Evolutionary conservation across 2,329 filamentous ascomycete genomes (phyloP).

Genomic region (Exophiala sp.): DNA sequence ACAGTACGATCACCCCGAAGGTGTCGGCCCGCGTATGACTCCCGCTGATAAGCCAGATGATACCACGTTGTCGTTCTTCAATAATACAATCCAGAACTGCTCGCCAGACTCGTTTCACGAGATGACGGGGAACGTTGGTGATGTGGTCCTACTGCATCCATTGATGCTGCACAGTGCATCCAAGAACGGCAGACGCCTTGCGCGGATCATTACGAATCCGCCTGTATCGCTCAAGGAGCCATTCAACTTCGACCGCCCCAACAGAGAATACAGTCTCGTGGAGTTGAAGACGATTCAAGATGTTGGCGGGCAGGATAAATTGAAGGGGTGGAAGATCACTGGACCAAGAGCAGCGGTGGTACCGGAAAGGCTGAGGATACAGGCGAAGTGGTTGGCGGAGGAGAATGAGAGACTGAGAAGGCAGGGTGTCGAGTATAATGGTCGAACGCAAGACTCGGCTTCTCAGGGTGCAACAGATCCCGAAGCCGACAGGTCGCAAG

Average conservation of each 20-base stretch:
- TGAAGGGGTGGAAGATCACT: conserved; percentile 48
- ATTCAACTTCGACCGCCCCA: conserved; percentile 48
- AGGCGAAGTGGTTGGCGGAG: no score
- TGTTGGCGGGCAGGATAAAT: conserved; percentile 44
- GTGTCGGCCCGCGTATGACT: conserved; percentile 63
- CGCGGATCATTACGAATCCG: conserved; percentile 55
- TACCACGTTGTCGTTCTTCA: neutral
- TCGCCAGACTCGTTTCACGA: conserved; percentile 44
- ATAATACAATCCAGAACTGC: neutral
- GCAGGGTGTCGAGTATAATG: no score
- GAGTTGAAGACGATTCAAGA: conserved; percentile 52
- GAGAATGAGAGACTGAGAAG: no score
- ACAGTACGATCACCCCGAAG: conserved; percentile 58
- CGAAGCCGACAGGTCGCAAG: no score
- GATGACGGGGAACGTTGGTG: conserved; percentile 51
- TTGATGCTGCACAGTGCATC: conserved; percentile 55
- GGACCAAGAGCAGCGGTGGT: no score
- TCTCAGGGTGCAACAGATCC: no score
- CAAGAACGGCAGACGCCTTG: conserved; percentile 47
- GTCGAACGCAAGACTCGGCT: no score
- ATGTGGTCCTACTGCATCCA: conserved; percentile 54
- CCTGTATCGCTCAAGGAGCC: conserved; percentile 51
- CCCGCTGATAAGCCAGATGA: conserved; percentile 33
- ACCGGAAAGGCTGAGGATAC: no score
- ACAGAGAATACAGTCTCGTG: conserved; percentile 49